Base-by-base conservation (phyloP, 1,284 basidiomycete genomes). In the Hortiboletus rubellus region DNA sequence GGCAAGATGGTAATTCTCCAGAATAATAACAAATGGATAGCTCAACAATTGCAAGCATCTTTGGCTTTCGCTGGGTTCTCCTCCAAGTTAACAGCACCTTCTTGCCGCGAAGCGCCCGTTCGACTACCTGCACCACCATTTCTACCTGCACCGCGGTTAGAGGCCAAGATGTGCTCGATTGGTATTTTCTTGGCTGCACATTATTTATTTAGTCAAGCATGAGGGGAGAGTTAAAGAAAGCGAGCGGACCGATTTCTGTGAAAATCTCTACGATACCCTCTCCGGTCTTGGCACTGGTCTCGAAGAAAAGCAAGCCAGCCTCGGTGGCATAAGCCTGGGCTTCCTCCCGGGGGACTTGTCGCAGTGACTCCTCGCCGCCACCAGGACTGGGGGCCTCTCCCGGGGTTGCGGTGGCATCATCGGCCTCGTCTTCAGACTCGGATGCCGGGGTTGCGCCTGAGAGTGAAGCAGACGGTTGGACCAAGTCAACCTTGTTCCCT, bases 211-310 rank as follows among this genome's bases (percentile, higher is more conserved):
- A 55, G 57, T 46, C 18, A 37, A 37, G 56, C 18, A 18, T 24
- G 33, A n/a, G 49, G 31, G 18, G 12, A 49, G 50, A n/a, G 33
- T 37, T 36, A 22, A 50, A 40, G 52, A 50, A 49, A 52, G 18
- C 15, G 27, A 46, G 57, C 87, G 60, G 60, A 96, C 94, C 95
- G 69, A 98, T 97, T 76, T 99, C 97, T 9, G 96, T 99, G 73
- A 99, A 99, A 36, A 99, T 87, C 70, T 99, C 96, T 46, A 96
- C 90, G 52, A 99, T 86, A 46, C 96, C 96, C 66, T 96, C 91
- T 41, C 97, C 97, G 10, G 94, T 97, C 87, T 99, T 99, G 43
- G 96, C 96, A 69, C 89, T 93, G 22, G 96, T 98, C 80, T 99
- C 96, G 67, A 98, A 98, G 82, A 99, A 99, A 54, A 99, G 78